A percentile compares a stretch with the other conserved stretches of the same genome.
phyloP scores from a whole-genome alignment of 768 basidiomycete species.

The Lentinus tigrinus region DNA sequence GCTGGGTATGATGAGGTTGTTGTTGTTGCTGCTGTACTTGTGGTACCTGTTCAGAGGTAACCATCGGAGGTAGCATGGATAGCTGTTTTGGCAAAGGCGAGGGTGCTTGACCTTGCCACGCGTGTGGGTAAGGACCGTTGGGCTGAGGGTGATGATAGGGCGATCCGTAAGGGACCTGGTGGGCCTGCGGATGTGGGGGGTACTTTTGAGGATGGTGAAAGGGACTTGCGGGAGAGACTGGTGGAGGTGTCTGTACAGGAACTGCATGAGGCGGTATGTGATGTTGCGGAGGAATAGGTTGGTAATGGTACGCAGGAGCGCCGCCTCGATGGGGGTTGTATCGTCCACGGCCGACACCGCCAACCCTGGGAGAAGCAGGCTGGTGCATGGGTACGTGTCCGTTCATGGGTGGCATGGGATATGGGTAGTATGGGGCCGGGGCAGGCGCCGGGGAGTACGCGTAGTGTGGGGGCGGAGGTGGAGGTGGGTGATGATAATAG shows the following conservation, averaged over 20 bases:
- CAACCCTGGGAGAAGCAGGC: conserved; percentile 38
- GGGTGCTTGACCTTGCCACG: conserved; percentile 48
- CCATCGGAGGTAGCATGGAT: conserved; percentile 36
- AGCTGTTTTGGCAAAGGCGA: conserved; percentile 68
- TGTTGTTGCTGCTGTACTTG: conserved; percentile 12
- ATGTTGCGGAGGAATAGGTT: conserved; percentile 32
- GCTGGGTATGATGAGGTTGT: conserved; percentile 2
- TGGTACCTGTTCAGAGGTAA: conserved; percentile 4
- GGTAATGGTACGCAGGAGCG: conserved; percentile 38
- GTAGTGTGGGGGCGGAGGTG: conserved; percentile 27
- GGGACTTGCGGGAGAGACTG: conserved; percentile 28
- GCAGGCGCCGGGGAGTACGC: conserved; percentile 22
- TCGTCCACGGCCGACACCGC: conserved; percentile 33
- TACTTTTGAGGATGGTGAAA: conserved; percentile 34
- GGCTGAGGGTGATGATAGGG: conserved; percentile 27
- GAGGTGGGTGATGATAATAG: conserved; percentile 28
- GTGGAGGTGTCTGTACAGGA: conserved; percentile 24
- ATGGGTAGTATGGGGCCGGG: conserved; percentile 31
- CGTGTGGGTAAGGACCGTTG: conserved; percentile 35
- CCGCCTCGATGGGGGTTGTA: conserved; percentile 37
- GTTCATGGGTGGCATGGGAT: conserved; percentile 40
- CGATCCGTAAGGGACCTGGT: conserved; percentile 28
- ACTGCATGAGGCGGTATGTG: conserved; percentile 24
- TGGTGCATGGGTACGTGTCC: conserved; percentile 35
- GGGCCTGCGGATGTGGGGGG: conserved; percentile 25